Conservation (phyloP, 2,329 filamentous ascomycete genomes). For the Cladosporium sp. region DNA sequence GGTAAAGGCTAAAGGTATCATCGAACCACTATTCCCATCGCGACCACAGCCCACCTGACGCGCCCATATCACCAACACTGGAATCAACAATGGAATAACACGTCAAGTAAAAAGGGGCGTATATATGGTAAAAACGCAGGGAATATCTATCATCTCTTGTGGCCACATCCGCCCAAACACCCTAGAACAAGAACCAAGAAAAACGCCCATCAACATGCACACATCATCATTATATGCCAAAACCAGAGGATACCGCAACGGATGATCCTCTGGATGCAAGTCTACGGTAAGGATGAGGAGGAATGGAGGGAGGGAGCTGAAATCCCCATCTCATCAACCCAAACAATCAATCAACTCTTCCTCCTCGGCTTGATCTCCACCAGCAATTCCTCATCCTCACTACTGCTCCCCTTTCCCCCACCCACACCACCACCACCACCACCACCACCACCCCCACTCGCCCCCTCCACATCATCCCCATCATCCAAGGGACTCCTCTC, state of each 20-base stretch:
- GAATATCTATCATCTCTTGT: background rate
- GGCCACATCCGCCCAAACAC: background rate
- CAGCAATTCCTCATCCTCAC: slow-evolving; percentile 25
- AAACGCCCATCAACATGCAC: background rate
- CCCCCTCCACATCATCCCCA: slow-evolving; percentile 25
- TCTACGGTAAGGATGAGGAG: background rate
- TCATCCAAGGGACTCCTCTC: slow-evolving; percentile 28
- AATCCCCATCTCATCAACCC: background rate
- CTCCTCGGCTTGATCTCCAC: slow-evolving; percentile 31
- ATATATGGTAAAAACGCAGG: background rate
- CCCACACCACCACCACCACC: slow-evolving; percentile 17
- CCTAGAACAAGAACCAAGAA: background rate
- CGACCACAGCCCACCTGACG: too few species aligned
- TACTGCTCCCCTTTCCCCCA: slow-evolving; percentile 20
- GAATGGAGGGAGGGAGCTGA: too few species aligned
- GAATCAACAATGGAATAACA: background rate
- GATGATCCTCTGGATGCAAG: too few species aligned
- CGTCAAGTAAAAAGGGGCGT: background rate
- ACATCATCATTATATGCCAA: background rate
- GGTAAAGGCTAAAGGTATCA: too few species aligned
- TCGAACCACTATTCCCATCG: too few species aligned
- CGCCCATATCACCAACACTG: too few species aligned
- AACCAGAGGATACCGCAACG: too few species aligned
- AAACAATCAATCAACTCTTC: slow-evolving; percentile 20
- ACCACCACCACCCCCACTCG: slow-evolving; percentile 15